Base-by-base conservation (phyloP, 257 asterid genomes). In the Solanum rostratum region DNA sequence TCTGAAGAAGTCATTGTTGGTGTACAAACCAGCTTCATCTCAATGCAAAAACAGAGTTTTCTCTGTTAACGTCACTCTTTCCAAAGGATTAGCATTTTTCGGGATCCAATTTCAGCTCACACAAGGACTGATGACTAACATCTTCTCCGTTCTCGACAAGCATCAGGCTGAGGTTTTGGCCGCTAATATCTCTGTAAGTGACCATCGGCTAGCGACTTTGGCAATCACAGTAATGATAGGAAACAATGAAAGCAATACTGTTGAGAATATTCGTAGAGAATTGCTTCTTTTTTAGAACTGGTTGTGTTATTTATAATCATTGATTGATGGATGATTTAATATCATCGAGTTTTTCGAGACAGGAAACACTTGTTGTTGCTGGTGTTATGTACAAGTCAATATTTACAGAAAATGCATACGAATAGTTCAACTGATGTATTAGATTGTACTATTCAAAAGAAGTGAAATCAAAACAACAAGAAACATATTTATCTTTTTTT, bases 101-200 rank as follows among this genome's bases (percentile, higher is more conserved):
- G 93, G 90, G 80, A 71, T 93, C 22, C 90, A 89, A 69, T 86
- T 87, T 74, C 88, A 89, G 79, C 84, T 52, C 54, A 87, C 86
- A 79, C 86, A 52, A 29, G 92, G 94, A 30, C 71, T 87, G 24
- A 80, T 91, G 90, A 85, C 83, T 13, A 84, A 73, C 37, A 85
- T 93, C 57, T 84, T 90, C 80, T 86, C 39, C 81, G 86, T 92
- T 78, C 89, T 95, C 22, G 91, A 90, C 50, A 91, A 87, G 88
- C 86, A 90, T 86, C 62, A 60, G n/a, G 95, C 88, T 24, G 94
- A 94, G 84, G 90, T 92, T 65, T 81, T 95, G 89, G 94, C 90
- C 89, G 93, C 92, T 49, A 90, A 91, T 49, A 24, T 92, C 41
- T 39, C 65, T 1, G 93, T 92, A 43, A 84, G 87, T 71, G 94